These are phyloP conservation scores for Berberis thunbergii DNA, from an alignment of 164 flowering plant species.

Conservation along the genomic window DNA sequence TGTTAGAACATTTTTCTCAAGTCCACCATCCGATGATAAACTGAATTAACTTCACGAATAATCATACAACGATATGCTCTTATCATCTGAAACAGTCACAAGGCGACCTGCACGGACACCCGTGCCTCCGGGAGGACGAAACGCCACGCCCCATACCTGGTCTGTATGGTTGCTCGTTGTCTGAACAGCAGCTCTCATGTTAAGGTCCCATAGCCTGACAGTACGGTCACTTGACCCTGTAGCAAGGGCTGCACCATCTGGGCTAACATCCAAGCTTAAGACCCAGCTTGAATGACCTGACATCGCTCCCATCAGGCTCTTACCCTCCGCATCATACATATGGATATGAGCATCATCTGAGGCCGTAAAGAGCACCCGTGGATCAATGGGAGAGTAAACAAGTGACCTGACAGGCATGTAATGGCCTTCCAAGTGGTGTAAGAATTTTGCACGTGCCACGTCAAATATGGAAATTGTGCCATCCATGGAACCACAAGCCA, in stretches of 20 bases:
- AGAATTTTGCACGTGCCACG: constrained; percentile 66
- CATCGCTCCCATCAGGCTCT: constrained; percentile 62
- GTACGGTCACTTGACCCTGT: constrained; percentile 92
- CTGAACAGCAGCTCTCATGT: constrained; percentile 85
- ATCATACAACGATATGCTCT: constrained; percentile 75
- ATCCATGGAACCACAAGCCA: constrained; percentile 97
- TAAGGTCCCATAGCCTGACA: constrained; percentile 88
- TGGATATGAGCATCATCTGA: constrained; percentile 85
- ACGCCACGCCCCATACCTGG: constrained; percentile 95
- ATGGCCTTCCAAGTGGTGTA: constrained; percentile 93
- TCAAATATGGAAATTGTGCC: constrained; percentile 89
- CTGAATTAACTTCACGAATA: constrained; percentile 32
- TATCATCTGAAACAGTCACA: constrained; percentile 94
- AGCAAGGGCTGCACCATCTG: constrained; percentile 87
- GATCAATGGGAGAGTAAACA: constrained; percentile 63
- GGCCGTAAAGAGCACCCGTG: constrained; percentile 72
- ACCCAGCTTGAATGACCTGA: constrained; percentile 98
- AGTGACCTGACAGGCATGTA: constrained; percentile 93
- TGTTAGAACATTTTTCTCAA: no score
- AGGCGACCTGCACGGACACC: constrained; percentile 70
- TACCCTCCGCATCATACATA: constrained; percentile 87
- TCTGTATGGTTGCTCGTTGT: constrained; percentile 81
- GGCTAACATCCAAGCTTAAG: constrained; percentile 80
- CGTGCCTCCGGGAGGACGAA: constrained; percentile 60
- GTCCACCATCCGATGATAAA: no score